A percentile compares a stretch with the other conserved stretches of the same genome.
Evolutionary conservation across 1,284 basidiomycete genomes (phyloP).

Genomic region (Ceratobasidium sp.): DNA sequence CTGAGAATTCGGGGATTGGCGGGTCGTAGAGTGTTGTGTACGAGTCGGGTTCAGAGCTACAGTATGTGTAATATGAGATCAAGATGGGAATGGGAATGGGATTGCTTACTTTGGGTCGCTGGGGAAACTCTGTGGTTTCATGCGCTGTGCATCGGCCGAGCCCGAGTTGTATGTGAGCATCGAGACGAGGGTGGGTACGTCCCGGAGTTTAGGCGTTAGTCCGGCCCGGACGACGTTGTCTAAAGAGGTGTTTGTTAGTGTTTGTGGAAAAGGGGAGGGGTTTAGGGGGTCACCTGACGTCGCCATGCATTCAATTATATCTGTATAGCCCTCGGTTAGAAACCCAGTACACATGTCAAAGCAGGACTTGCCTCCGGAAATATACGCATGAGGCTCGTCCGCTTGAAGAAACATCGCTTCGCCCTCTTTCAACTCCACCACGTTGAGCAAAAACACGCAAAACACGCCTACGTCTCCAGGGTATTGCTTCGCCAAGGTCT

Average conservation of each 20-base stretch:
- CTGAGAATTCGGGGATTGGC: slow-evolving; percentile 94
- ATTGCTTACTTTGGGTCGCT: slow-evolving; percentile 50
- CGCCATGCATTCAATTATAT: slow-evolving; percentile 98
- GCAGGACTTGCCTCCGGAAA: slow-evolving; percentile 79
- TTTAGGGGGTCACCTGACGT: slow-evolving; percentile 69
- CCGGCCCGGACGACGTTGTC: slow-evolving; percentile 99
- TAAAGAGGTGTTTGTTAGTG: slow-evolving; percentile 21
- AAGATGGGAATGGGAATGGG: neutral
- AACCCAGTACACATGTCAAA: neutral
- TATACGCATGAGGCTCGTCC: slow-evolving; percentile 97
- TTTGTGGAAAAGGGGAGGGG: neutral
- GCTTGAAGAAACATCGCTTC: slow-evolving; percentile 96
- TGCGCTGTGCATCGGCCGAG: slow-evolving; percentile 75
- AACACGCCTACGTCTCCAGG: slow-evolving; percentile 95
- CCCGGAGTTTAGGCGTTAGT: slow-evolving; percentile 95
- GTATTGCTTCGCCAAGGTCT: slow-evolving; percentile 84
- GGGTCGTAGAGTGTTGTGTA: slow-evolving; percentile 84
- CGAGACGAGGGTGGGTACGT: slow-evolving; percentile 88
- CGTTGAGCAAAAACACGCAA: slow-evolving; percentile 93
- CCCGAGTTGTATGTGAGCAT: slow-evolving; percentile 90
- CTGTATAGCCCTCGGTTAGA: slow-evolving; percentile 60
- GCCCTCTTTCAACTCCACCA: slow-evolving; percentile 82
- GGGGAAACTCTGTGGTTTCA: slow-evolving; percentile 70
- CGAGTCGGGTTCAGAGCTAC: slow-evolving; percentile 12
- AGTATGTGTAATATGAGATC: neutral